These are phyloP conservation scores for Prunus fruticosa DNA, from an alignment of 306 rosid species.

Conservation along the genomic window DNA sequence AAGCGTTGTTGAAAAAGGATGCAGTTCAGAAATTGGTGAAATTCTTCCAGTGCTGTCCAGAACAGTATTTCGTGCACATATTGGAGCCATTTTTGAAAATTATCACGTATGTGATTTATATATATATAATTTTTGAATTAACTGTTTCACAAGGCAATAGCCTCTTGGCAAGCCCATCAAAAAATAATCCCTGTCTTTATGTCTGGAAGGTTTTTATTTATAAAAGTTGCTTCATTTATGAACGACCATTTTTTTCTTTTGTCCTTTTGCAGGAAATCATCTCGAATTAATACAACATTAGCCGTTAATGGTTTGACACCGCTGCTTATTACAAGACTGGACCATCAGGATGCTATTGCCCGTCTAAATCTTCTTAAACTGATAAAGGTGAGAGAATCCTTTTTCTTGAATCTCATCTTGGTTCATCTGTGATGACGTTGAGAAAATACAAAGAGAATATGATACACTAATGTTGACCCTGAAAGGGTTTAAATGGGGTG, in stretches of 20 bases:
- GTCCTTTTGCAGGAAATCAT: conserved; percentile 76
- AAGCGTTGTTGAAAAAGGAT: conserved; percentile 87
- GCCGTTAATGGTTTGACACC: conserved; percentile 96
- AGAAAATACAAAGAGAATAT: neutral
- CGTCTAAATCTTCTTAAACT: conserved; percentile 97
- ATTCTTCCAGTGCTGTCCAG: conserved; percentile 96
- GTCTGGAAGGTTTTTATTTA: neutral
- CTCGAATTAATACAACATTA: conserved; percentile 89
- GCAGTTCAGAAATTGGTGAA: conserved; percentile 95
- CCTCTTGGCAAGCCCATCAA: neutral
- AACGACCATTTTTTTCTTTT: neutral
- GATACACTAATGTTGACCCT: neutral
- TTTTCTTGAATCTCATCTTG: neutral
- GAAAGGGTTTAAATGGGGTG: neutral
- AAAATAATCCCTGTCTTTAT: neutral
- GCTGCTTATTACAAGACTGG: conserved; percentile 88
- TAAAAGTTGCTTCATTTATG: neutral
- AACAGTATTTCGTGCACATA: conserved; percentile 91
- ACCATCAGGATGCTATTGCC: conserved; percentile 98
- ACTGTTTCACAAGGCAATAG: neutral
- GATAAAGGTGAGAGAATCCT: conserved; percentile 58
- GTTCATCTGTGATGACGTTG: neutral
- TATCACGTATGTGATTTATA: conserved; percentile 60
- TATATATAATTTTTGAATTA: neutral
- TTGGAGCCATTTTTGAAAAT: conserved; percentile 98